Evolutionary conservation across 1,284 basidiomycete genomes (phyloP).

Genomic region (Erythrobasidium hasegawianum): DNA sequence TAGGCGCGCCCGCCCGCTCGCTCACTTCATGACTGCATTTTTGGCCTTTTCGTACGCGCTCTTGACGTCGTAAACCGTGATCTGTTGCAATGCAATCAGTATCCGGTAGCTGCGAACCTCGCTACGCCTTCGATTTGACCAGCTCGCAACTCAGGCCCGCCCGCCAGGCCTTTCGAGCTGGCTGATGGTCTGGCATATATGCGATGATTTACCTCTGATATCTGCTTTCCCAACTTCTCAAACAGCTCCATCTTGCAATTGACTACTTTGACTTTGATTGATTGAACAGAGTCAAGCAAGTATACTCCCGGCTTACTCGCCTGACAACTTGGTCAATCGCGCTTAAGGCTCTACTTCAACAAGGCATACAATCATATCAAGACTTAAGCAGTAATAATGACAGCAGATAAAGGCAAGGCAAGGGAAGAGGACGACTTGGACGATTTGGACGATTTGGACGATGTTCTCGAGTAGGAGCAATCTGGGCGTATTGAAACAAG

Average conservation of each 20-base stretch:
- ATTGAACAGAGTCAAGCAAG: not conserved
- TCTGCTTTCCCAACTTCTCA: constrained; percentile 43
- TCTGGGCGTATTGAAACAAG: no score
- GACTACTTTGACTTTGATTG: not conserved
- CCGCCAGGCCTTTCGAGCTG: not conserved
- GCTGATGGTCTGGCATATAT: not conserved
- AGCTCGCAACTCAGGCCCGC: not conserved
- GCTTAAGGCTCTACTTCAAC: not conserved
- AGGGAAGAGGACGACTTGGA: constrained; percentile 34
- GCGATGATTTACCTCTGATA: constrained; percentile 11
- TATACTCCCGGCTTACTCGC: not conserved
- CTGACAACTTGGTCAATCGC: not conserved
- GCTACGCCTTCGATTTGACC: not conserved
- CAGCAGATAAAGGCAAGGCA: constrained; percentile 2
- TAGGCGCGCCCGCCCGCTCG: not conserved
- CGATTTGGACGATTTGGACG: constrained; percentile 34
- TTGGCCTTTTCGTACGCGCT: constrained; percentile 62
- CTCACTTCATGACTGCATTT: constrained; percentile 52
- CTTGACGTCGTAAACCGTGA: constrained; percentile 89
- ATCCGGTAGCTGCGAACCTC: not conserved
- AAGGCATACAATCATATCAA: constrained; percentile 3
- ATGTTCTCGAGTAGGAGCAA: constrained; percentile 32
- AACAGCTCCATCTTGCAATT: constrained; percentile 40
- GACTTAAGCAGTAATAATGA: not conserved
- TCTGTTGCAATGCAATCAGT: constrained; percentile 49